Conservation (phyloP, 2,329 filamentous ascomycete genomes). For the Xylariomycetidae sp. region DNA sequence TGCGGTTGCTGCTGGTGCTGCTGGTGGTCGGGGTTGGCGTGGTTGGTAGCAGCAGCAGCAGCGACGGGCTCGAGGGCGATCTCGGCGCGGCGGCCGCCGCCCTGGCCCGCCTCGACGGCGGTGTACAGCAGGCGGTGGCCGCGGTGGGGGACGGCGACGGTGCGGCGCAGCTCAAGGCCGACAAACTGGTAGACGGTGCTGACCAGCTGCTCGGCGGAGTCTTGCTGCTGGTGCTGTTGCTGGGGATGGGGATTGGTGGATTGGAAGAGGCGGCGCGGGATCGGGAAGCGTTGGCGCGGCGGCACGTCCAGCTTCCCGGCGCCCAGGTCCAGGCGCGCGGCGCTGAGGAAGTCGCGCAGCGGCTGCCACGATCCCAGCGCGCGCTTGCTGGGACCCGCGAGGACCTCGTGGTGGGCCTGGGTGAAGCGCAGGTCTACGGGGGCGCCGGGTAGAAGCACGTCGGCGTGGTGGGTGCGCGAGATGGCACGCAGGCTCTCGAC, state of each 20-base stretch:
- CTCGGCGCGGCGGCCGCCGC: slow-evolving; percentile 45
- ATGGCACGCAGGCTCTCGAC: slow-evolving; percentile 33
- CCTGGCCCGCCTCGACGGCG: slow-evolving; percentile 44
- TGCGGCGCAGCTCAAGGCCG: slow-evolving; percentile 45
- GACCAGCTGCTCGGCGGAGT: slow-evolving; percentile 1
- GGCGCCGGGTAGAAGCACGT: slow-evolving; percentile 40
- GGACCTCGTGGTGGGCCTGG: slow-evolving; percentile 29
- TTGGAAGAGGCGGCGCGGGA: slow-evolving; percentile 23
- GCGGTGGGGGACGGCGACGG: slow-evolving; percentile 34
- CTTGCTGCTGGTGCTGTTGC: not conserved
- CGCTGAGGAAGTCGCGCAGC: slow-evolving; percentile 37
- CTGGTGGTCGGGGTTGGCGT: no score
- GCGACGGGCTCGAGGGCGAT: slow-evolving; percentile 39
- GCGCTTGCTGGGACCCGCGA: slow-evolving; percentile 18
- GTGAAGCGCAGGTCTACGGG: slow-evolving; percentile 43
- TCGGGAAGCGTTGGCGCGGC: slow-evolving; percentile 21
- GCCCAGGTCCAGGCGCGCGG: slow-evolving; percentile 40
- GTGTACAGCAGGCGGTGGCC: slow-evolving; percentile 45
- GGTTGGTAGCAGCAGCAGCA: no score
- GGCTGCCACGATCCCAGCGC: slow-evolving; percentile 24
- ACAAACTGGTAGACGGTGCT: slow-evolving; percentile 37
- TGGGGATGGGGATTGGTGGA: not conserved
- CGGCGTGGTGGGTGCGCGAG: slow-evolving; percentile 28
- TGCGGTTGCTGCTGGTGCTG: not conserved
- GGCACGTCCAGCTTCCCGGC: slow-evolving; percentile 35